phyloP scores from a whole-genome alignment of 768 basidiomycete genomes.

The Mycena galopus region DNA sequence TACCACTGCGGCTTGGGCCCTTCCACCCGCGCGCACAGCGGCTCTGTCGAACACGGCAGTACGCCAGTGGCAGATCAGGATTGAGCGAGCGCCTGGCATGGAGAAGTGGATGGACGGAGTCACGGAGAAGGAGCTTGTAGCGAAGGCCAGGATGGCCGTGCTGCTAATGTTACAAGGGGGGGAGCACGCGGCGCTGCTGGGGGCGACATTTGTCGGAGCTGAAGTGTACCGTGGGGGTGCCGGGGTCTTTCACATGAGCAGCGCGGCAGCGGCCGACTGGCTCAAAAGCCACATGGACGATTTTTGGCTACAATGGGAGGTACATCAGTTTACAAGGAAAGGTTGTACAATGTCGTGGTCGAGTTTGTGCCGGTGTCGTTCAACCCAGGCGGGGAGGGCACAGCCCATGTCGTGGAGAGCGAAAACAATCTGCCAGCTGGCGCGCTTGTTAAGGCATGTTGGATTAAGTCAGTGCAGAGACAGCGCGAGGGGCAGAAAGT shows the following conservation, averaged over 20 bases:
- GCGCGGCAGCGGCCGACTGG: constrained; percentile 33
- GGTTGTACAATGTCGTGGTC: constrained; percentile 26
- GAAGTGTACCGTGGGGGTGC: no score
- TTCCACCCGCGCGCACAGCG: no score
- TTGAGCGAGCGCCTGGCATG: no score
- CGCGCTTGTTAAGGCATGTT: constrained; percentile 34
- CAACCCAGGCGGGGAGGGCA: not conserved
- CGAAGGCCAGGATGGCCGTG: no score
- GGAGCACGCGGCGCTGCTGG: no score
- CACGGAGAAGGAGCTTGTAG: no score
- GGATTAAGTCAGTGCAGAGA: constrained; percentile 40
- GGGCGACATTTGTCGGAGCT: not conserved
- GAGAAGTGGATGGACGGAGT: no score
- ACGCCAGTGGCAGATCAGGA: no score
- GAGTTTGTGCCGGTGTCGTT: constrained; percentile 41
- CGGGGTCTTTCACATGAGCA: constrained; percentile 1
- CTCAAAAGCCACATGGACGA: constrained; percentile 14
- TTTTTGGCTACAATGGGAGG: constrained; percentile 31
- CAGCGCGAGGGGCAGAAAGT: constrained; percentile 33
- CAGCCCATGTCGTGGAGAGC: constrained; percentile 23
- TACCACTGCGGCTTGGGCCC: no score
- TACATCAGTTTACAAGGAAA: constrained; percentile 9
- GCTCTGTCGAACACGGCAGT: no score
- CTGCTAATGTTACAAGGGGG: no score
- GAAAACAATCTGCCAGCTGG: constrained; percentile 20